These are phyloP conservation scores for Solanum peruvianum DNA, from an alignment of 257 asterid species.

Conservation along the genomic window DNA sequence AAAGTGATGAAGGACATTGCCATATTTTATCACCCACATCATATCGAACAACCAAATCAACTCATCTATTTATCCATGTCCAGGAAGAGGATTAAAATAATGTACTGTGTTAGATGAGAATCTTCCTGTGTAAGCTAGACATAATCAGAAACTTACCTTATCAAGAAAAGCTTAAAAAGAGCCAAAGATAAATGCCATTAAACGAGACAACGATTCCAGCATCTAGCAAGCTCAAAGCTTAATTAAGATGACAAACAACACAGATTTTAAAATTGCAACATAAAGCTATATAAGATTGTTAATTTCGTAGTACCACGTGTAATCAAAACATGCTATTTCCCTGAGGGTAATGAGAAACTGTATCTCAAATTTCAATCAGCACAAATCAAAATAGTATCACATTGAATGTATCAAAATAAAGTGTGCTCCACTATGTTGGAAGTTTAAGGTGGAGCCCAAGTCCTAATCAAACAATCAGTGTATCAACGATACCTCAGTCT, in stretches of 20 bases:
- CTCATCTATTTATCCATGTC: background rate
- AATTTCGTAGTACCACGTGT: background rate
- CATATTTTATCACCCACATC: background rate
- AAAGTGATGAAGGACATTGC: background rate
- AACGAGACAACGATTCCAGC: background rate
- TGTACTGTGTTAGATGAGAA: background rate
- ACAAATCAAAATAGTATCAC: background rate
- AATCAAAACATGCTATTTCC: background rate
- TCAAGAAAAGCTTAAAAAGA: background rate
- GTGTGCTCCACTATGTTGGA: background rate
- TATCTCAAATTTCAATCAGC: background rate
- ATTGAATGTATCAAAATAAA: background rate
- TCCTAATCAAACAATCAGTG: background rate
- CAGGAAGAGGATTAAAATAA: background rate
- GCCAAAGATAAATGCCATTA: background rate
- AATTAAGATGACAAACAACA: background rate
- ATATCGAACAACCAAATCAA: background rate
- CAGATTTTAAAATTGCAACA: background rate
- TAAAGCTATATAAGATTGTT: background rate
- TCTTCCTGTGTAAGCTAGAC: background rate
- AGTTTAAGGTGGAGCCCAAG: background rate
- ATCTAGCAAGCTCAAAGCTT: background rate
- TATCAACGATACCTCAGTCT: background rate
- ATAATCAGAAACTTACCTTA: background rate
- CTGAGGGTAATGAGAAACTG: background rate